Percentiles rank a stretch among this genome's conserved stretches.
Conservation (phyloP, 768 basidiomycete species). For the Podaxis sp. region DNA sequence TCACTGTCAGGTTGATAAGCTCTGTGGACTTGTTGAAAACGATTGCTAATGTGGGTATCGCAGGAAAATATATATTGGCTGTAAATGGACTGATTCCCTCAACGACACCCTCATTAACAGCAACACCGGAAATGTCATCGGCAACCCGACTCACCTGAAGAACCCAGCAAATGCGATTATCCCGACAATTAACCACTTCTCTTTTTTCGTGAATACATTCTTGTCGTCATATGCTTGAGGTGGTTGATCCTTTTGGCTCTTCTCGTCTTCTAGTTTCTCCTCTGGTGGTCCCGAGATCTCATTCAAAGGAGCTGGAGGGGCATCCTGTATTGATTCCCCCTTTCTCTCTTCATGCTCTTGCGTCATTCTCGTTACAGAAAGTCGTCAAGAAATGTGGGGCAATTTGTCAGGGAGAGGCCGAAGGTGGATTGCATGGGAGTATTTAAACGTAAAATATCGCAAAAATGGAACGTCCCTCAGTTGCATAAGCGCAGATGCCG, state of each 20-base stretch:
- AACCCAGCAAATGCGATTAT: conserved; percentile 57
- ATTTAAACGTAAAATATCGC: not conserved
- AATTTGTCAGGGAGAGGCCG: not conserved
- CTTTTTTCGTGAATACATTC: conserved; percentile 49
- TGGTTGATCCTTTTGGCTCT: not conserved
- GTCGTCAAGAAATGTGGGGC: not conserved
- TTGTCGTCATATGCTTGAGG: not conserved
- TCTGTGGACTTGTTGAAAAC: conserved; percentile 68
- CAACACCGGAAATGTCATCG: not conserved
- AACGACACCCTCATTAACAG: not conserved
- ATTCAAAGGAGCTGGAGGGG: not conserved
- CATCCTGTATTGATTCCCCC: not conserved
- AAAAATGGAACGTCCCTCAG: not conserved
- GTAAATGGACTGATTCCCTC: conserved; percentile 54
- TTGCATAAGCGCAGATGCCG: not conserved
- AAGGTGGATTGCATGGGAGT: not conserved
- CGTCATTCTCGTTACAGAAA: not conserved
- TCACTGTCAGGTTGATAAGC: conserved; percentile 74
- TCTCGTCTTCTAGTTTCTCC: not conserved
- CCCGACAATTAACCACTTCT: conserved; percentile 70
- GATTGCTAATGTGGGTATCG: conserved; percentile 62
- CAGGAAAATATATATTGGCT: conserved; percentile 77
- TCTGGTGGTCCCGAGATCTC: not conserved
- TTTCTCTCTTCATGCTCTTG: not conserved
- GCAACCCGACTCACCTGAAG: conserved; percentile 48